These are phyloP conservation scores for Pinus albicaulis DNA, from an alignment of 75 land plant species.

Conservation along the genomic window DNA sequence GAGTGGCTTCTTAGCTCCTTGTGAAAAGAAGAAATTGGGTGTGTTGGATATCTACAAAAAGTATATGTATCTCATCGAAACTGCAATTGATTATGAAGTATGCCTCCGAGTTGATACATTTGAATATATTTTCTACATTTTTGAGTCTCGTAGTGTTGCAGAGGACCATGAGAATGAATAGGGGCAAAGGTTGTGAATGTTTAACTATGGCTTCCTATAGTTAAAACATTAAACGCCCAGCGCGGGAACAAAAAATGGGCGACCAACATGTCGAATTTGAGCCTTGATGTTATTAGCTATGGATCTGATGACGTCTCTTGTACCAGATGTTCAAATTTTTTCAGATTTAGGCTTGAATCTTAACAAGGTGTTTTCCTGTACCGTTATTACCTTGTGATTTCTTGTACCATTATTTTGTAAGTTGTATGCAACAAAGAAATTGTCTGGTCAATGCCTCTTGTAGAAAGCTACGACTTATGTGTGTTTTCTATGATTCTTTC, in stretches of 20 bases:
- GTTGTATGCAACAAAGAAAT: too few species aligned
- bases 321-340: too few species aligned
- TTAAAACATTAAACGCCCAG: conserved; percentile 55
- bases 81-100: conserved; percentile 86
- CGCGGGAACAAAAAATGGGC: conserved; percentile 58
- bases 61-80: conserved; percentile 71
- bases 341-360: too few species aligned
- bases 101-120: conserved; percentile 72
- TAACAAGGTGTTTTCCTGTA: too few species aligned
- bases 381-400: too few species aligned
- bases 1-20: conserved; percentile 43
- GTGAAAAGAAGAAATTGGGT: conserved; percentile 74
- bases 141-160: conserved; percentile 77
- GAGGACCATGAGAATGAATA: conserved; percentile 55
- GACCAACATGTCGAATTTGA: conserved; percentile 64
- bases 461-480: too few species aligned
- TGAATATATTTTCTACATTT: conserved; percentile 91
- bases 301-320: conserved; percentile 59
- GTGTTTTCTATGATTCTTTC: too few species aligned
- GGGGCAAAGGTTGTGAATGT: conserved; percentile 30
- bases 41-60: conserved; percentile 50
- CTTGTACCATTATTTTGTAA: too few species aligned
- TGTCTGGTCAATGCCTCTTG: too few species aligned
- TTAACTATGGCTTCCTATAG: conserved; percentile 39
- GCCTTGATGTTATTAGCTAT: conserved; percentile 64